Conservation (phyloP, 768 basidiomycete species). For the Clitopilus hobsonii region DNA sequence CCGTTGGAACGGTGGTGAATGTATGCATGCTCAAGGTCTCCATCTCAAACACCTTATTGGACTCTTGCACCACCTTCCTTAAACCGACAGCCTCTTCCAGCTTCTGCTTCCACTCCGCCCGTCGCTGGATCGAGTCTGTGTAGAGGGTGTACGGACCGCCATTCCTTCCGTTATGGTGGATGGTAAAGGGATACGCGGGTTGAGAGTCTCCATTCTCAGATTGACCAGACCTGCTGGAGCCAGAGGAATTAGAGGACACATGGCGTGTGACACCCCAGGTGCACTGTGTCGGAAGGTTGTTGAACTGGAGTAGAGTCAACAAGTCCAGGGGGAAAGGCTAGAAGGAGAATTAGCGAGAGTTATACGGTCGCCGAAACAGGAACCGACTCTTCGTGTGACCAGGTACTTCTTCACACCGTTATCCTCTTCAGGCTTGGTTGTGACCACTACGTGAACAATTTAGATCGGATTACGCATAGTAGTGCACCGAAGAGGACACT, state of each 20-base stretch:
- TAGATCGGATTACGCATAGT: constrained; percentile 5
- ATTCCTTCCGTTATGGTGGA: constrained; percentile 83
- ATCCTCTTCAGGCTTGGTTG: constrained; percentile 75
- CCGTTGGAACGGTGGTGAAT: constrained; percentile 68
- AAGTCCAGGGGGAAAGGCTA: constrained; percentile 93
- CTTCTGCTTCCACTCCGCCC: constrained; percentile 86
- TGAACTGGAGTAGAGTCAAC: constrained; percentile 76
- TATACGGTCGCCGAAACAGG: constrained; percentile 27
- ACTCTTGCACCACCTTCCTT: constrained; percentile 84
- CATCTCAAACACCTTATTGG: constrained; percentile 93
- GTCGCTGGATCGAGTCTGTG: constrained; percentile 66
- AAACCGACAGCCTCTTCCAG: constrained; percentile 87
- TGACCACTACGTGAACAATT: constrained; percentile 53
- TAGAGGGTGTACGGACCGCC: constrained; percentile 83
- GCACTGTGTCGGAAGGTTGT: constrained; percentile 68
- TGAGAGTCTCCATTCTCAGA: constrained; percentile 59
- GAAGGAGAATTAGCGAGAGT: not conserved
- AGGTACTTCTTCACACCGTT: constrained; percentile 73
- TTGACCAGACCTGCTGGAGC: constrained; percentile 15
- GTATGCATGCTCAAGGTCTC: constrained; percentile 86
- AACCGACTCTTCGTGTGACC: constrained; percentile 70
- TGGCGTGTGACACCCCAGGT: constrained; percentile 8
- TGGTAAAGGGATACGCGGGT: constrained; percentile 77
- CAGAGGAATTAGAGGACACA: constrained; percentile 10
- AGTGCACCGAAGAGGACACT: constrained; percentile 24